Conservation (phyloP, 1,284 basidiomycete species). For the Ganoderma lucidum region DNA sequence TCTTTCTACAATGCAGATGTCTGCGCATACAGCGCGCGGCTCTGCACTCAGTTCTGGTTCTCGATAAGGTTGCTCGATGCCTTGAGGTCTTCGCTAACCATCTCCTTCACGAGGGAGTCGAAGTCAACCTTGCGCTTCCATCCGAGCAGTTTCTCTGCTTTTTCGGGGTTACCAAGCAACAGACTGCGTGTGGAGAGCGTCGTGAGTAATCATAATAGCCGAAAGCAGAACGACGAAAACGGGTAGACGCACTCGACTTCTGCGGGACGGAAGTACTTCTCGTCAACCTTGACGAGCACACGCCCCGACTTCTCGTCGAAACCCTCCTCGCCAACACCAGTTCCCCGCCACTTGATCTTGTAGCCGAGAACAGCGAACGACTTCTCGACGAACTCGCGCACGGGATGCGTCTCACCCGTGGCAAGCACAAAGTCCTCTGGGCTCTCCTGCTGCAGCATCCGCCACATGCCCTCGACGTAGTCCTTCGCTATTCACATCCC, state of each 20-base stretch:
- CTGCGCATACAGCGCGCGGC: background rate
- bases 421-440: conserved; percentile 92
- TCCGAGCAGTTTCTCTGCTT: conserved; percentile 84
- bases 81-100: conserved; percentile 84
- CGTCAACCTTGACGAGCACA: conserved; percentile 82
- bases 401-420: conserved; percentile 91
- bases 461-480: conserved; percentile 96
- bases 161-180: conserved; percentile 82
- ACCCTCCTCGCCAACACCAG: conserved; percentile 79
- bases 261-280: conserved; percentile 86
- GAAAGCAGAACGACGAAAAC: background rate
- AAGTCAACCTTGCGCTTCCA: conserved; percentile 89
- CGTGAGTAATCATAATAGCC: background rate
- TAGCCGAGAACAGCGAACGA: conserved; percentile 76
- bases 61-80: conserved; percentile 76
- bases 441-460: conserved; percentile 85
- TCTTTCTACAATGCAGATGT: background rate
- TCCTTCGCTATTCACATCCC: conserved; percentile 65
- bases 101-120: conserved; percentile 84
- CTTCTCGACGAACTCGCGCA: conserved; percentile 90
- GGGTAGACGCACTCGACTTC: conserved; percentile 82
- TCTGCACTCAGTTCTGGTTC: conserved; percentile 72
- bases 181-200: conserved; percentile 54
- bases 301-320: conserved; percentile 71
- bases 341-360: conserved; percentile 79